These are phyloP conservation scores for Pelargonium australe DNA, from an alignment of 441 rosid species.

Conservation along the genomic window DNA sequence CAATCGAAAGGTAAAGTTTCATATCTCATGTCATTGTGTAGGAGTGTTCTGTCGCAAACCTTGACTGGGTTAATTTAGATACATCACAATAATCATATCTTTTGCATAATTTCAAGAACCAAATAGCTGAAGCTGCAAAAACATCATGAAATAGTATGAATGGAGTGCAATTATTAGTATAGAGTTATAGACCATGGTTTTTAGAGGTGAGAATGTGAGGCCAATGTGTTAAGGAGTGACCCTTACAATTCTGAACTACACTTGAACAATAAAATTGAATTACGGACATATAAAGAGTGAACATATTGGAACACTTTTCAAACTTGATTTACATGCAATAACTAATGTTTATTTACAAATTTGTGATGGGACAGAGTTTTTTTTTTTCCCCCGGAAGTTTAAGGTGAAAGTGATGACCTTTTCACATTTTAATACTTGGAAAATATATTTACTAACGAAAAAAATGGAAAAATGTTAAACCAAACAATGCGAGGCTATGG, in stretches of 20 bases:
- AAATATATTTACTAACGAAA: neutral
- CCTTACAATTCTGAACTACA: no score
- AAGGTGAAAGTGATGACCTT: neutral
- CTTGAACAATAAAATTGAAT: neutral
- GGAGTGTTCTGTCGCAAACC: neutral
- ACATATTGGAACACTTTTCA: neutral
- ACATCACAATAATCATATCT: neutral
- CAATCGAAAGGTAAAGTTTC: slow-evolving; percentile 71
- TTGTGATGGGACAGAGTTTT: neutral
- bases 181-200: neutral
- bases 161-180: neutral
- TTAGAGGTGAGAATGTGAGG: neutral
- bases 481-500: neutral
- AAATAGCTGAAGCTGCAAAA: neutral
- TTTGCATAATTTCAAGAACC: neutral
- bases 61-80: neutral
- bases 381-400: neutral
- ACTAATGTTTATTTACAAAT: neutral
- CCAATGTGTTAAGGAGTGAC: neutral
- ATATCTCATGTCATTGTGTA: neutral
- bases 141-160: neutral
- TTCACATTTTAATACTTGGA: neutral
- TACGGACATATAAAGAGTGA: neutral
- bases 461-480: neutral
- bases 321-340: neutral